Conservation (phyloP, 2,329 filamentous ascomycete genomes). For the Alternaria triticimaculans region DNA sequence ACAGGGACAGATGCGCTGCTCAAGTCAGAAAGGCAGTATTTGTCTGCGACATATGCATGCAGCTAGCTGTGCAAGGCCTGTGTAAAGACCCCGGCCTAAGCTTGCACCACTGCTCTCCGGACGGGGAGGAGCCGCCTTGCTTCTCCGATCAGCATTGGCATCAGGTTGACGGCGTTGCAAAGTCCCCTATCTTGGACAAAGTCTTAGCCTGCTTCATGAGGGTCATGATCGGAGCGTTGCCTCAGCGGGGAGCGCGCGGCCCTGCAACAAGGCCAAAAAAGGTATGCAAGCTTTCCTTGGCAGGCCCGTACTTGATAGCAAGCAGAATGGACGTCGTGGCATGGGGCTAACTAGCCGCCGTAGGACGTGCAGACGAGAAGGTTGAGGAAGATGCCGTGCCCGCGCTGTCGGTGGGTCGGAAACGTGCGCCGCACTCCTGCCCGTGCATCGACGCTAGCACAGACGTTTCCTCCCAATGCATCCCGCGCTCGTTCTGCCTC, state of each 20-base stretch:
- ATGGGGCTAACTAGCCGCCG: conserved; percentile 12
- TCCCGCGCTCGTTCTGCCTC: conserved; percentile 4
- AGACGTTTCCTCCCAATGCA: not conserved
- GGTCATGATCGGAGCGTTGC: conserved; percentile 11
- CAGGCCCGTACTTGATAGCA: conserved; percentile 1
- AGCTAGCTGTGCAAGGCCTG: not conserved
- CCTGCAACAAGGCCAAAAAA: conserved; percentile 10
- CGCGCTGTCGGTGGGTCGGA: conserved; percentile 7
- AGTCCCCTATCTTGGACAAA: conserved; percentile 12
- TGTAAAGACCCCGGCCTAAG: conserved; percentile 2
- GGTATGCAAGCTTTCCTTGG: conserved; percentile 13
- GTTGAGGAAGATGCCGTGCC: conserved; percentile 9
- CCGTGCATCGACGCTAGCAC: conserved; percentile 13
- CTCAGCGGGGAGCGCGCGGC: conserved; percentile 9
- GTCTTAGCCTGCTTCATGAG: conserved; percentile 5
- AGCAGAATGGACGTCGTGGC: conserved; percentile 9
- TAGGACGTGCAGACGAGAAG: conserved; percentile 3
- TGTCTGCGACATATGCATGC: conserved; percentile 3
- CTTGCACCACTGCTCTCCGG: conserved; percentile 8
- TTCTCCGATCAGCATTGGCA: not conserved
- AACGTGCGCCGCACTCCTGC: conserved; percentile 6
- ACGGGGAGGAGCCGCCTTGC: conserved; percentile 12
- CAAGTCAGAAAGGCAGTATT: conserved; percentile 8
- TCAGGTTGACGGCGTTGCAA: not conserved
- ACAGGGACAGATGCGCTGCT: conserved; percentile 4